phyloP scores from a whole-genome alignment of 2,329 filamentous ascomycete species.

The Lojkania enalia region DNA sequence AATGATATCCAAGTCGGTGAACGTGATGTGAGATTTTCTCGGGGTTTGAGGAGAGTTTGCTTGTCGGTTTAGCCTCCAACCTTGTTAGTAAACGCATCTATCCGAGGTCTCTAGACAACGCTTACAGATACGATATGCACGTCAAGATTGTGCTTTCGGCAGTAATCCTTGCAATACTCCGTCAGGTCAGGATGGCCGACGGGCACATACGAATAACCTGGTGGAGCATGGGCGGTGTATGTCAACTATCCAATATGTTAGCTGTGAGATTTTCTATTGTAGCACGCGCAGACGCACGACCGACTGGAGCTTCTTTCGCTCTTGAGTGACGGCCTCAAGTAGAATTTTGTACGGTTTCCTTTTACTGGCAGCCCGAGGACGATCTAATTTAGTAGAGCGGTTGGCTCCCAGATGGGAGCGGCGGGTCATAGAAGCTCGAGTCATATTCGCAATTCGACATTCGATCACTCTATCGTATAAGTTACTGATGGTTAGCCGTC shows the following conservation, averaged over 20 bases:
- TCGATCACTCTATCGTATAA: no score
- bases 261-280: no score
- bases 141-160: constrained; percentile 56
- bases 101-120: no score
- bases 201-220: constrained; percentile 64
- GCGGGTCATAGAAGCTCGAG: constrained; percentile 23
- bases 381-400: constrained; percentile 24
- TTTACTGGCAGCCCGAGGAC: constrained; percentile 25
- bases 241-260: no score
- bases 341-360: constrained; percentile 61
- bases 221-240: constrained; percentile 58
- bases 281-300: constrained; percentile 48
- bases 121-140: constrained; percentile 65
- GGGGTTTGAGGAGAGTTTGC: constrained; percentile 53
- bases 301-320: constrained; percentile 63
- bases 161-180: constrained; percentile 60
- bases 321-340: constrained; percentile 60
- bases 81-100: no score
- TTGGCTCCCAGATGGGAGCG: constrained; percentile 24
- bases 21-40: constrained; percentile 63
- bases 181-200: constrained; percentile 64
- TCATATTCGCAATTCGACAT: no score
- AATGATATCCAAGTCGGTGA: constrained; percentile 65
- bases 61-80: constrained; percentile 50
- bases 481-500: no score